Evolutionary conservation across 441 rosid genomes (phyloP).

Genomic region (Iberis amara): DNA sequence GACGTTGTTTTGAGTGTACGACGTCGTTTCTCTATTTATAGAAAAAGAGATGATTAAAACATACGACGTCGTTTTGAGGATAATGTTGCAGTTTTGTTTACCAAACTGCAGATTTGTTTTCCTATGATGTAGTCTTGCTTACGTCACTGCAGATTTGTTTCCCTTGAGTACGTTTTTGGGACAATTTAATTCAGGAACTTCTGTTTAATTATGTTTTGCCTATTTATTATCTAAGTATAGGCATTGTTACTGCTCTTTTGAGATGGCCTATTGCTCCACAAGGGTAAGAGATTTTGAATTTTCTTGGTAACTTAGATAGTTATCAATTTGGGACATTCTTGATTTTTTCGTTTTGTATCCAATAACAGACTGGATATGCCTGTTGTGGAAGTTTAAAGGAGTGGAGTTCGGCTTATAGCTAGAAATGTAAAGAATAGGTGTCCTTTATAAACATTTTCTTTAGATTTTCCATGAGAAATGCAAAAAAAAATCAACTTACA

Average conservation of each 20-base stretch:
- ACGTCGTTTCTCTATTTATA: no score
- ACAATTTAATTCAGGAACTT: no score
- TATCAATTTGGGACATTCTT: not conserved
- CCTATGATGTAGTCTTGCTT: no score
- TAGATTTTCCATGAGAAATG: no score
- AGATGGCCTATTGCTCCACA: conserved; percentile 91
- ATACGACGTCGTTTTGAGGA: no score
- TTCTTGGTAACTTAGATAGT: not conserved
- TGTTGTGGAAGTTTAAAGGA: conserved; percentile 73
- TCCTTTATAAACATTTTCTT: not conserved
- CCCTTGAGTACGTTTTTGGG: no score
- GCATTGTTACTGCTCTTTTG: conserved; percentile 63
- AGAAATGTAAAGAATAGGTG: conserved; percentile 53
- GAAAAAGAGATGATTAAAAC: no score
- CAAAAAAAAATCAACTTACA: conserved; percentile 11
- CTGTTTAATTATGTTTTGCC: no score
- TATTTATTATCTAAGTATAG: conserved; percentile 28
- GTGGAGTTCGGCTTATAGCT: conserved; percentile 78
- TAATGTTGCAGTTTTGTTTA: no score
- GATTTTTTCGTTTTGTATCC: not conserved
- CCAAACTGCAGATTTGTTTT: no score
- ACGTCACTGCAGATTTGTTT: no score
- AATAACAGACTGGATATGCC: conserved; percentile 82
- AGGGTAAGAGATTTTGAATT: conserved; percentile 40
- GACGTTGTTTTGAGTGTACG: no score